phyloP scores from a whole-genome alignment of 2,329 filamentous ascomycete genomes.

The Stromatinia cepivora region DNA sequence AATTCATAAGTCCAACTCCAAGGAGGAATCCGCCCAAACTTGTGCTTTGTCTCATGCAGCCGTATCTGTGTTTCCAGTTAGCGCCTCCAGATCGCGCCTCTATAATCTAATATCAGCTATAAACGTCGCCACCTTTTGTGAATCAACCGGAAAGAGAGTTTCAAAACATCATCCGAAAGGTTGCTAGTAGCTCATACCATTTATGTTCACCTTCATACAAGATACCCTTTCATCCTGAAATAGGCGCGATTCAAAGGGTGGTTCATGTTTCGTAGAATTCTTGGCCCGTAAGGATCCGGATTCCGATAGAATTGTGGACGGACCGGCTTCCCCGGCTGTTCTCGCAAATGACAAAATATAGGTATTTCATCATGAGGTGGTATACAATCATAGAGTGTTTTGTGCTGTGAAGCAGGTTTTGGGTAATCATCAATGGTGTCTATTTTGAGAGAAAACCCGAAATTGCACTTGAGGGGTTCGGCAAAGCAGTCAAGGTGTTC shows the following conservation, averaged over 20 bases:
- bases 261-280: background rate
- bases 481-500: background rate
- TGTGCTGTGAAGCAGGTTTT: background rate
- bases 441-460: background rate
- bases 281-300: background rate
- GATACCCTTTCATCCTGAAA: background rate
- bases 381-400: conserved; percentile 1
- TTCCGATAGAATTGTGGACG: conserved; percentile 6
- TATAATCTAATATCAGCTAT: background rate
- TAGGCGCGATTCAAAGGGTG: background rate
- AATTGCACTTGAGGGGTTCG: background rate
- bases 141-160: background rate
- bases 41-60: background rate
- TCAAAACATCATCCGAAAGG: background rate
- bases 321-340: background rate
- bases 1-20: background rate
- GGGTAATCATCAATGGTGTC: background rate
- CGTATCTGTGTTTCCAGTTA: background rate
- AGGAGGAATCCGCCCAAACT: background rate
- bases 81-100: background rate
- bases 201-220: background rate
- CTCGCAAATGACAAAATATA: background rate
- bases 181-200: background rate
- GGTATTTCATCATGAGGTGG: background rate
- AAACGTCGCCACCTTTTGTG: background rate